Base-by-base conservation (phyloP, 352 stramenopile species). In the Pythium phragmitis region DNA sequence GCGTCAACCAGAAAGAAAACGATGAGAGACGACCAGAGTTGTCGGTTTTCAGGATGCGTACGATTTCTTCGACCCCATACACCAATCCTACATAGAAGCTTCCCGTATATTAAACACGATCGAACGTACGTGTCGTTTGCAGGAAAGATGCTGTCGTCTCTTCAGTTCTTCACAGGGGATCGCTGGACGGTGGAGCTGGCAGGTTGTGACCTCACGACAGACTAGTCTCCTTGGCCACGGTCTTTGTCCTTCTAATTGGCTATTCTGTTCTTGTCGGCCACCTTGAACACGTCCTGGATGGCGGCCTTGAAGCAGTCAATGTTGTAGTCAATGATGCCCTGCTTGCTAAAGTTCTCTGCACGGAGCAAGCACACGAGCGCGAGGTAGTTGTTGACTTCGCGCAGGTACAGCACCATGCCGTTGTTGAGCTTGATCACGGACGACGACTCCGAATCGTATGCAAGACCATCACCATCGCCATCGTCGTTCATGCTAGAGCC, bases 241-340 rank as follows among this genome's bases (percentile, higher is more conserved):
- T 9, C 34, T 16, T n/a, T n/a, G 39, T 46, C 13, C 46, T 39
- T 39, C 54, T 75, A 74, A 45, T 79, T 71, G 28, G 60, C 58
- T 75, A 76, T 75, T 64, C 72, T 68, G 54, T 66, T 75, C 55
- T 85, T 85, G 53, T 82, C 84, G 1, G 80, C 72, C 42, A 83
- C 68, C 69, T 91, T 92, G 74, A 96, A 95, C 17, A 95, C 85
- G 52, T 96, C 84, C 42, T 85, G 77, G 33, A 99, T 89, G 12
- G 95, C 94, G 30, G 92, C 88, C 76, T 98, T 98, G 73, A 99
- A 96, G 77, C 91, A 98, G 68, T 98, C 93, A 66, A 99, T 98
- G 74, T 99, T 99, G 82, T 98, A 99, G 73, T 99, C 97, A 65
- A 99, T 98, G 65, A 99, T 93, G 47, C 94, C 95, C 70, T 98